These are phyloP conservation scores for Pyrrhoderma lamaoense DNA, from an alignment of 1,284 basidiomycete species.

Conservation along the genomic window DNA sequence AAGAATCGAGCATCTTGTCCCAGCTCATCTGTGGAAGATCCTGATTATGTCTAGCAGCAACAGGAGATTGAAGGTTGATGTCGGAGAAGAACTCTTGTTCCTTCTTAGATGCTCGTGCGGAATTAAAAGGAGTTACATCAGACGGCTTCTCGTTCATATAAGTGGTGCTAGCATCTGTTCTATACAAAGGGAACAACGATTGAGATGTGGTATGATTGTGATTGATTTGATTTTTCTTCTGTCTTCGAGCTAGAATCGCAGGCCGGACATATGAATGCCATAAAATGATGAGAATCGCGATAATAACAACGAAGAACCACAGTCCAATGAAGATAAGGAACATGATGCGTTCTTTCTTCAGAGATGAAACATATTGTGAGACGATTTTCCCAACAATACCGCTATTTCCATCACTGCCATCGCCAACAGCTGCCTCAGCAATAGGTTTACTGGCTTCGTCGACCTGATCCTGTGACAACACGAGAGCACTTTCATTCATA, in stretches of 20 bases:
- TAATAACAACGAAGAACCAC: conserved; percentile 71
- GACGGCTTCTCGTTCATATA: conserved; percentile 24
- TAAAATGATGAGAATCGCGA: conserved; percentile 57
- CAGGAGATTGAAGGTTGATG: conserved; percentile 30
- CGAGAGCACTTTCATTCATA: conserved; percentile 66
- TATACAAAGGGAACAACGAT: conserved; percentile 36
- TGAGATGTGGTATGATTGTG: conserved; percentile 39
- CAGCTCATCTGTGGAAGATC: conserved; percentile 39
- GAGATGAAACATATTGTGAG: conserved; percentile 58
- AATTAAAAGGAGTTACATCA: no score
- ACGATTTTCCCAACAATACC: conserved; percentile 75
- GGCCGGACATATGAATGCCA: conserved; percentile 57
- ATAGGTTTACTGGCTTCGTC: conserved; percentile 76
- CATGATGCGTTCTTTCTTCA: conserved; percentile 77
- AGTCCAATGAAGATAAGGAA: conserved; percentile 76
- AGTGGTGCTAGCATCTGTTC: conserved; percentile 17
- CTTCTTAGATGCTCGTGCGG: conserved; percentile 27
- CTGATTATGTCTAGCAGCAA: conserved; percentile 19
- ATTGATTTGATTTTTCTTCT: conserved; percentile 44
- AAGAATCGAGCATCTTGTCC: conserved; percentile 40
- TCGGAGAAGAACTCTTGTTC: conserved; percentile 33
- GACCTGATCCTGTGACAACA: conserved; percentile 63
- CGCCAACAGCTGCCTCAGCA: conserved; percentile 71
- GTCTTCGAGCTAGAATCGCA: conserved; percentile 36
- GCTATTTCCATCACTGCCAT: conserved; percentile 37